Evolutionary conservation across 1,284 basidiomycete species (phyloP).

Genomic region (Xerocomus minutiporus): DNA sequence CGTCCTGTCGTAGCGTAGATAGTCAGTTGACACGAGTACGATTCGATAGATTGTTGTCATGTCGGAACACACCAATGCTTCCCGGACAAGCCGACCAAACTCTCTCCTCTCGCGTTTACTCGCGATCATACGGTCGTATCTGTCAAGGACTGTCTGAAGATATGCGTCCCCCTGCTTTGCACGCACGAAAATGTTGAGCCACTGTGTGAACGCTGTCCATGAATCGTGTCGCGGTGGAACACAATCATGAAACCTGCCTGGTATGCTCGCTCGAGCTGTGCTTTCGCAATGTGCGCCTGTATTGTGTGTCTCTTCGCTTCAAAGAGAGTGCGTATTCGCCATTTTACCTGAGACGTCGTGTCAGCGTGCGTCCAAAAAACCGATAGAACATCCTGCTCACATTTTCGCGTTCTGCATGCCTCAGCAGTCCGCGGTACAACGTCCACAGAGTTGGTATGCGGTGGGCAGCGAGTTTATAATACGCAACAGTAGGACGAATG

Average conservation of each 20-base stretch:
- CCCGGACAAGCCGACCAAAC: slow-evolving; percentile 42
- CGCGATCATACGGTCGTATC: slow-evolving; percentile 54
- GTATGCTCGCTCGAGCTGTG: slow-evolving; percentile 48
- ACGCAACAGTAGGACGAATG: slow-evolving; percentile 59
- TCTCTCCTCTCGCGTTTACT: slow-evolving; percentile 47
- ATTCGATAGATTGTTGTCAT: not conserved
- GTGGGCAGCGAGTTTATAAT: slow-evolving; percentile 69
- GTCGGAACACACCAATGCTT: slow-evolving; percentile 46
- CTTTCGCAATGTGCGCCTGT: slow-evolving; percentile 43
- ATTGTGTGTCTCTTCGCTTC: slow-evolving; percentile 47
- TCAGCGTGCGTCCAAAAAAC: not conserved
- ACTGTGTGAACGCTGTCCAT: slow-evolving; percentile 39
- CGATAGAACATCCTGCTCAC: slow-evolving; percentile 37
- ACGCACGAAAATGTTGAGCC: slow-evolving; percentile 53
- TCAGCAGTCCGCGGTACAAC: slow-evolving; percentile 68
- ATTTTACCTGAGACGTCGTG: slow-evolving; percentile 44
- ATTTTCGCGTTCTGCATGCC: slow-evolving; percentile 49
- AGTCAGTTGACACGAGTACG: not conserved
- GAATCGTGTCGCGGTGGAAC: not conserved
- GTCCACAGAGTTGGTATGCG: slow-evolving; percentile 70
- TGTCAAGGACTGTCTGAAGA: slow-evolving; percentile 41
- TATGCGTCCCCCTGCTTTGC: slow-evolving; percentile 51
- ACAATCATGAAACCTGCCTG: slow-evolving; percentile 35
- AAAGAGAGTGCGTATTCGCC: slow-evolving; percentile 54
- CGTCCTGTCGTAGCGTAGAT: slow-evolving; percentile 32